Percentiles rank a stretch among this genome's conserved stretches.
Evolutionary conservation across 2,329 filamentous ascomycete genomes (phyloP).

Genomic region (Rutstroemia sp.): DNA sequence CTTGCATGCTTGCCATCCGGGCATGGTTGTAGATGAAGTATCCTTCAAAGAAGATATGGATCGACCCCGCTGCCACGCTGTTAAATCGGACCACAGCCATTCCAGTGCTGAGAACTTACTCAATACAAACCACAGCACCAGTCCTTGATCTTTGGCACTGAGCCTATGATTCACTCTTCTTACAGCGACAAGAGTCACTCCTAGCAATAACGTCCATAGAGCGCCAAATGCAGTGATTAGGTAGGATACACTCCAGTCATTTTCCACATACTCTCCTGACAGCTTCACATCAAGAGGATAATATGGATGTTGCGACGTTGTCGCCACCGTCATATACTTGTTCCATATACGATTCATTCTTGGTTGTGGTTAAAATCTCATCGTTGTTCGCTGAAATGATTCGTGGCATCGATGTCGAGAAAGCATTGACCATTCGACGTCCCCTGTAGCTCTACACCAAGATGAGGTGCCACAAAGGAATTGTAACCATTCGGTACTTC

Average conservation of each 20-base stretch:
- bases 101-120: slow-evolving; percentile 37
- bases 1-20: slow-evolving; percentile 33
- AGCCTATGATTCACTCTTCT: slow-evolving; percentile 19
- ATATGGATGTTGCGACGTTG: slow-evolving; percentile 19
- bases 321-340: slow-evolving; percentile 3
- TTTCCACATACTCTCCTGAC: slow-evolving; percentile 20
- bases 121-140: slow-evolving; percentile 26
- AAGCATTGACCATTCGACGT: background rate
- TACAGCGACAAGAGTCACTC: slow-evolving; percentile 11
- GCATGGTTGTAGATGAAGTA: slow-evolving; percentile 43
- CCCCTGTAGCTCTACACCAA: background rate
- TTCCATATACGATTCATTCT: background rate
- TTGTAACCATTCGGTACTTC: background rate
- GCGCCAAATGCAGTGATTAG: slow-evolving; percentile 21
- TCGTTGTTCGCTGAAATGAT: background rate
- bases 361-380: slow-evolving; percentile 3
- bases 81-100: slow-evolving; percentile 25
- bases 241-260: slow-evolving; percentile 14
- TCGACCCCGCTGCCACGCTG: slow-evolving; percentile 24
- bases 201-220: slow-evolving; percentile 17
- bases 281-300: slow-evolving; percentile 20
- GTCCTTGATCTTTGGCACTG: slow-evolving; percentile 15
- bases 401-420: background rate
- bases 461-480: background rate
- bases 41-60: slow-evolving; percentile 30